Percentiles rank a stretch among this genome's conserved stretches.
phyloP scores from a whole-genome alignment of 331 rosid species.

The Arachis monticola region DNA sequence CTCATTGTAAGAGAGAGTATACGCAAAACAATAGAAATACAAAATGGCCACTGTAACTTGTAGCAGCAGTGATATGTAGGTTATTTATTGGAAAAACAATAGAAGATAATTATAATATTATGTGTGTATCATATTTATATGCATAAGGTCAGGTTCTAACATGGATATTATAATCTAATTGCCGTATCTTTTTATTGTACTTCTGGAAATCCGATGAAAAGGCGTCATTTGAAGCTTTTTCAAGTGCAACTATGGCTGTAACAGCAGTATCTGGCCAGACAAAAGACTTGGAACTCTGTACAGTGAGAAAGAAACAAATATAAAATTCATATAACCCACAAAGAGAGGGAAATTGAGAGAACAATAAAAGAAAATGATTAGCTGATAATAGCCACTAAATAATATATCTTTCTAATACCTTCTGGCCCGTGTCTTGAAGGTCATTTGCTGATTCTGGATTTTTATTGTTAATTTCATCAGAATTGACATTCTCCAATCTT shows the following conservation, averaged over 20 bases:
- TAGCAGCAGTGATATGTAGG: conserved; percentile 1
- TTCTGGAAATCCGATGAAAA: conserved; percentile 72
- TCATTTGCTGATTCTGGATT: conserved; percentile 44
- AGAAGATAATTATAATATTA: background rate
- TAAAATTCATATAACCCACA: background rate
- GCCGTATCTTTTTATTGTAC: conserved; percentile 89
- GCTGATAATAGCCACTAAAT: conserved; percentile 14
- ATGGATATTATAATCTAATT: conserved; percentile 70
- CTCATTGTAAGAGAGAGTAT: conserved; percentile 19
- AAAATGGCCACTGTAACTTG: background rate
- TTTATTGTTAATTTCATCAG: conserved; percentile 47
- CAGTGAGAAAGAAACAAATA: conserved; percentile 16
- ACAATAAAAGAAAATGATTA: background rate
- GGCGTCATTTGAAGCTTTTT: conserved; percentile 78
- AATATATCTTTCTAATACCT: conserved; percentile 49
- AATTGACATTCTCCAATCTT: conserved; percentile 44
- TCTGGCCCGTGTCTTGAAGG: conserved; percentile 52
- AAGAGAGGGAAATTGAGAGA: conserved; percentile 6
- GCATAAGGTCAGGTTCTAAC: conserved; percentile 51
- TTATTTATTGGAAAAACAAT: background rate
- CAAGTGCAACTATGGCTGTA: conserved; percentile 71
- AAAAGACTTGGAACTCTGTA: conserved; percentile 67
- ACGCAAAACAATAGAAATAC: conserved; percentile 16
- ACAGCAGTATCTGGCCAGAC: conserved; percentile 93
- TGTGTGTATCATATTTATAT: conserved; percentile 4